Evolutionary conservation across 768 basidiomycete genomes (phyloP), one percentile per base, ranked within the genome.

Genomic region (Pulveroboletus sp.): DNA sequence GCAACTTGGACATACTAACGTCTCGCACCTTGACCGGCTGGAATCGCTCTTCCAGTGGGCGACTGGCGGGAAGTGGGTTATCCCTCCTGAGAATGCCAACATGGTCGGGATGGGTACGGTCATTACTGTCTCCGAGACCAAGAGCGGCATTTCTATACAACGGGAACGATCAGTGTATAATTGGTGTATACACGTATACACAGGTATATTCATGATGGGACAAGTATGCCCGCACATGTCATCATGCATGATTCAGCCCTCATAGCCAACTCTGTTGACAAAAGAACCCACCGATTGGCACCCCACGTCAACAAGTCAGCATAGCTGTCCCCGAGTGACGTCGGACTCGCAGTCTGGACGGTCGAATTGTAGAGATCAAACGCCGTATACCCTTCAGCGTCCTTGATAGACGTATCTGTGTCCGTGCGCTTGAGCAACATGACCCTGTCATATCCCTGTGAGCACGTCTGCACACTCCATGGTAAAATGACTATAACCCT

Each of bases 281-380:
- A 35, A 26, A 42, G 33, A n/a, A 38, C 69, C 6, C 57, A 83
- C 83, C 84, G 74, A 57, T 95, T 96, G 10, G 78, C 72, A 32
- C 94, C 93, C 93, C 93, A 96, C 5, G 87, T 91, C 58, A 81
- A 86, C 9, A 98, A 67, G 40, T 94, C 90, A 2, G 77, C 59
- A 36, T 51, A 65, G 43, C 54, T 61, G 9, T 57, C 63, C 3
- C 67, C 57, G 63, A 62, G 74, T 58, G 63, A 56, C 2, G 62
- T 57, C 5, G 86, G 86, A 51, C 82, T 81, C 4, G 88, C 89
- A 27, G 79, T 86, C 62, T 80, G 75, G 54, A 95, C 71, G 0
- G 93, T 95, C 4, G 88, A 86, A 63, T 97, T 97, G 70, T 92
- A 96, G 31, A 98, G 69, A 62, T 98, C 94, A 54, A 92, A 92